phyloP scores from a whole-genome alignment of 2,329 filamentous ascomycete genomes.

The Amauroascus niger region DNA sequence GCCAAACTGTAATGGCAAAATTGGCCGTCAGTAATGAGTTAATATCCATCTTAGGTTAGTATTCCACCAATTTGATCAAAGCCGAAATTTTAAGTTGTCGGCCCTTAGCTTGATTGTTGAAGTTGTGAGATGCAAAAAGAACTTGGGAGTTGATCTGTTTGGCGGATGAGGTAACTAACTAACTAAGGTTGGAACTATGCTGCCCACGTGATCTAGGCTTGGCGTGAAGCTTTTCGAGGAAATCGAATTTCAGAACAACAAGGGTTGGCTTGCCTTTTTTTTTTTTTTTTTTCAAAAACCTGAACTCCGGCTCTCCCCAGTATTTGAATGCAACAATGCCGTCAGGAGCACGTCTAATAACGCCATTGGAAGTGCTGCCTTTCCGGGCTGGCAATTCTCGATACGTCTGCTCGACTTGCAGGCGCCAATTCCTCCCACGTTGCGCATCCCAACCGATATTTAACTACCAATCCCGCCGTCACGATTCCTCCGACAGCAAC shows the following conservation, averaged over 20 bases:
- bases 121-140: too few relatives aligned
- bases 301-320: neutral
- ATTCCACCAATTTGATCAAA: too few relatives aligned
- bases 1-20: too few relatives aligned
- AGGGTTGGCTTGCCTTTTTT: too few relatives aligned
- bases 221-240: neutral
- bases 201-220: conserved; percentile 4
- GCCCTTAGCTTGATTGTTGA: too few relatives aligned
- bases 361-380: conserved; percentile 28
- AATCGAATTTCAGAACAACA: conserved; percentile 6
- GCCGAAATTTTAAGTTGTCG: too few relatives aligned
- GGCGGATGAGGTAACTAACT: too few relatives aligned
- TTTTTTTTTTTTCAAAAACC: too few relatives aligned
- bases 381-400: conserved; percentile 23
- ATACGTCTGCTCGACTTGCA: conserved; percentile 36
- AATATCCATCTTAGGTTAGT: too few relatives aligned
- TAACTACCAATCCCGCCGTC: conserved; percentile 24
- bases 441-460: neutral
- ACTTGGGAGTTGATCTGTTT: too few relatives aligned
- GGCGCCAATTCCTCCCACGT: conserved; percentile 29
- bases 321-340: conserved; percentile 28
- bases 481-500: conserved; percentile 14
- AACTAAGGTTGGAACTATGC: too few relatives aligned
- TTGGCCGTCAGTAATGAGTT: too few relatives aligned
- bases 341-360: conserved; percentile 30